phyloP scores from a whole-genome alignment of 2,329 filamentous ascomycete species.

The Didymella exigua region DNA sequence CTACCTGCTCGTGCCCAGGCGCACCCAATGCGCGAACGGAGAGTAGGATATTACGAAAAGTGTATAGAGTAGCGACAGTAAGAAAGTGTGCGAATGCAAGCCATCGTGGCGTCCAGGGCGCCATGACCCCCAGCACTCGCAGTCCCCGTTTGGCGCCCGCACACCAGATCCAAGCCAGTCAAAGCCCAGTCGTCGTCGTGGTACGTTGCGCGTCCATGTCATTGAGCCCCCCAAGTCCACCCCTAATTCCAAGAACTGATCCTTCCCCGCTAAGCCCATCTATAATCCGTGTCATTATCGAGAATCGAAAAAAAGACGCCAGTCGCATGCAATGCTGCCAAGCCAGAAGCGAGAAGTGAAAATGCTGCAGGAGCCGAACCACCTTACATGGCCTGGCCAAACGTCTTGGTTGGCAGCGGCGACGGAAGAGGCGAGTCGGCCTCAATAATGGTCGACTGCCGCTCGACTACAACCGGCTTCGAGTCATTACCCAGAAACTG shows the following conservation, averaged over 20 bases:
- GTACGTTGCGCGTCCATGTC: constrained; percentile 3
- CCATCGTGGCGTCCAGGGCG: background rate
- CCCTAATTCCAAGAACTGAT: background rate
- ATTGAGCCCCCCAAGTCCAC: background rate
- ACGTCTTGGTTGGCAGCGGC: constrained; percentile 23
- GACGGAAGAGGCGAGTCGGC: constrained; percentile 36
- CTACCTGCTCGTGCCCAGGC: background rate
- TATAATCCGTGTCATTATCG: background rate
- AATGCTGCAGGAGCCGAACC: background rate
- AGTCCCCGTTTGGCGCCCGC: too few species aligned
- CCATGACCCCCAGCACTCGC: too few species aligned
- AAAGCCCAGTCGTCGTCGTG: constrained; percentile 1
- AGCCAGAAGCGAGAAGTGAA: background rate
- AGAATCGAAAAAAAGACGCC: constrained; percentile 6
- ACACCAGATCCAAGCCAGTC: too few species aligned
- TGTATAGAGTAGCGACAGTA: constrained; percentile 9
- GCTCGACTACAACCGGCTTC: constrained; percentile 21
- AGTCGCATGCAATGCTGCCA: background rate
- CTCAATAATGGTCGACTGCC: constrained; percentile 38
- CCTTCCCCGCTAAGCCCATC: background rate
- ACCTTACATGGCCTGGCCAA: constrained; percentile 13
- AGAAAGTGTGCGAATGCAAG: background rate
- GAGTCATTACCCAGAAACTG: constrained; percentile 16
- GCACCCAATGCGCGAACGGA: constrained; percentile 1
- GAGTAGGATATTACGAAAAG: constrained; percentile 1